Base-by-base conservation (phyloP, 306 rosid species). In the Cicer bijugum region DNA sequence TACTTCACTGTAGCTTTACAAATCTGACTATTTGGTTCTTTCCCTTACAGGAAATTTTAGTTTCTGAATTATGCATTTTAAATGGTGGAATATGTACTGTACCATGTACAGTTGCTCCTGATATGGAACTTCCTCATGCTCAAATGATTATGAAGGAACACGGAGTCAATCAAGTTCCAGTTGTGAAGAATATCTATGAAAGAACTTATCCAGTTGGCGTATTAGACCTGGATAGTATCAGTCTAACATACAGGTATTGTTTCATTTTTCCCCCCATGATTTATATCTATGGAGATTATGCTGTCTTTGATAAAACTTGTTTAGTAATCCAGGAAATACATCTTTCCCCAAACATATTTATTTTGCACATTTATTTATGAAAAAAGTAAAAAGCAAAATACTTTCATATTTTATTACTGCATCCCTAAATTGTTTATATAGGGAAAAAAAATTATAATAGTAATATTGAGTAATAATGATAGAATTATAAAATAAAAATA, bases 91-190 rank as follows among this genome's bases (percentile, higher is more conserved):
- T 83, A 56, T 91, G 92, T 83, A 81, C 33, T 67, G 74, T 86
- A 33, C 88, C 92, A 37, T 88, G 96, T 93, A 85, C 87, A 20
- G 96, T 94, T 76, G 87, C 96, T 5, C 94, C 97, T 28, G 81
- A 82, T 64, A 91, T 89, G 97, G 92, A 87, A 83, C 86, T 93
- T 76, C 84, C 33, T 77, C 81, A 89, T 62, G 97, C 89, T 63
- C 89, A 88, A 82, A 84, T 63, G 70, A 84, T 82, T 43, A 91
- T 91, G 98, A 86, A 85, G 67, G 86, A 85, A 76, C 71, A 83
- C 12, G 91, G 90, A 71, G 17, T 88, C 80, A 63, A 74, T 80
- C 84, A 81, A 76, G 84, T 85, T 81, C 96, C 89, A 33, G 96
- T 93, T 42, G 91, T 89, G 67, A 78, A 68, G 52, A 90, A 84